Evolutionary conservation across 768 basidiomycete genomes (phyloP), one percentile per base, ranked within the genome.

Genomic region (Podaxis sp.): DNA sequence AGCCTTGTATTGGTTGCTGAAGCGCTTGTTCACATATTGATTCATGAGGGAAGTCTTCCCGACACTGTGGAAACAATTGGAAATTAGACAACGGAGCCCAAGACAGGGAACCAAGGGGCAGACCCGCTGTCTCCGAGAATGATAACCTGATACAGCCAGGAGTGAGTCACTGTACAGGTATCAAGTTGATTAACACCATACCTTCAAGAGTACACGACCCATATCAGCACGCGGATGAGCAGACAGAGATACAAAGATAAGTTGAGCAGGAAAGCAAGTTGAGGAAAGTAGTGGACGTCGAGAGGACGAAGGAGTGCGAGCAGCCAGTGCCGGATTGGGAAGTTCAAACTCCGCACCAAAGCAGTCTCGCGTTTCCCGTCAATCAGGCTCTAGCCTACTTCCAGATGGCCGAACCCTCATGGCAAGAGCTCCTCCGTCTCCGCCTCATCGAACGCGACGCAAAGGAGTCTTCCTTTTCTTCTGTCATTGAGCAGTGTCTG

Each of bases 41-140:
- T 98, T 98, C 97, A 99, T 99, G 70, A 99, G 90, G 29, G 96
- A 98, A 46, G 97, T 98, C 90, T 98, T 98, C 47, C 96, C 96
- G 75, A 98, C 96, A 62, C 96, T 96, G 70, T 17, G 65, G 22
- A 63, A 43, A 29, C 11, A 15, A 33, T 19, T 33, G 33, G 57
- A 64, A 2, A 64, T 70, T 58, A 72, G 66, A 55, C 65, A 56
- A 47, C 15, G 50, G 61, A 29, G 47, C 33, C 33, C 46, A 15
- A 46, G 47, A 55, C 25, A 62, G 36, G 65, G 62, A 65, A 65
- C 47, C 58, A 13, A 64, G 47, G 50, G 38, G 68, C 92, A 65
- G 72, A 94, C 93, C 93, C 93, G 77, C 93, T 94, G 83, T 98
- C 97, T 69, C 96, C 96, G 65, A 98, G 89, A 75, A 99, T 98